Evolutionary conservation across 192 early-diverging fungal species (phyloP), one percentile per base, ranked within the genome.

Genomic region (Coemansia sp.): DNA sequence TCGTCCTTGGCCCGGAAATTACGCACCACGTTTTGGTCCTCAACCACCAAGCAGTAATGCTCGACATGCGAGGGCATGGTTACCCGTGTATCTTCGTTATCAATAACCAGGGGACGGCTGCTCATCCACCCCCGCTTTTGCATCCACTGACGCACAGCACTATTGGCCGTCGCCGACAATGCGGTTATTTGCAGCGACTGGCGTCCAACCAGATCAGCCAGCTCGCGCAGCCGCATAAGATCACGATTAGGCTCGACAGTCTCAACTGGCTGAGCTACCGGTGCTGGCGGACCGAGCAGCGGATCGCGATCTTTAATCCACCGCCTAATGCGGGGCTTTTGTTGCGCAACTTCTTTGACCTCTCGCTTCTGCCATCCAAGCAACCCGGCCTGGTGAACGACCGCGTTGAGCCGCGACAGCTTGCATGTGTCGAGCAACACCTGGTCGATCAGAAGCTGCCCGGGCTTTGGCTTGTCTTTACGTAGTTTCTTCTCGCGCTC

Each of bases 1-100:
- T 14, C 55, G 16, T 29, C 59, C 12, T 62, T 71, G 6, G 37
- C 49, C 8, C 52, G 72, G 9, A 80, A 37, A 57, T 80, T 80
- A 16, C 77, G 64, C 35, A 80, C 68, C 1, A 47, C n/a, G 6
- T 59, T 12, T 0, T 64, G 51, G 55, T 80, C 39, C 48, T 74
- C 77, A 57, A 80, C 63, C 3, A 80, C 71, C 35, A 80, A 12
- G 41, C 77, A 80, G 41, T 70, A 59, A 64, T 80, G 77, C 12
- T n/a, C 59, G 19, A 61, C 69, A 8, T 35, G 7, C 1, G 14
- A 6, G 0, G 70, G 70, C 37, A 57, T 23, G 29, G 55, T 6
- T 11, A 19, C 29, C 11, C 26, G 29, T n/a, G 7, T 55, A n/a
- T 57, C 31, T 19, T 21, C 37, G 12, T 62, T 62, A 22, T 62